These are phyloP conservation scores for Fusarium pseudonygamai DNA, from an alignment of 2,329 filamentous ascomycete genomes.

Conservation along the genomic window DNA sequence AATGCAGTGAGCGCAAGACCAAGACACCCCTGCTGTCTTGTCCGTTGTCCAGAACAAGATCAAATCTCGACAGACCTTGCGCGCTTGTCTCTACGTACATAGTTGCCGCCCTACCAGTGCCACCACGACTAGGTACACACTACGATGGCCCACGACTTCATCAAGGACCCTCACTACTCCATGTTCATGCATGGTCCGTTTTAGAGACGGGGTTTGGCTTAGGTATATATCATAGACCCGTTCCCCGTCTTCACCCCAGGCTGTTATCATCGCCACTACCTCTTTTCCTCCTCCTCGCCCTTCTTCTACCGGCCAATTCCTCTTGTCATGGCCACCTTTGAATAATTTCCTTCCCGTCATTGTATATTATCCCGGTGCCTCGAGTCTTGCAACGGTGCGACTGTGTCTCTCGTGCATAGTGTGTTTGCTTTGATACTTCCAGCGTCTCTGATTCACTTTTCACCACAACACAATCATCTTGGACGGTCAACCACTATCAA, in stretches of 20 bases:
- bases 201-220: conserved; percentile 39
- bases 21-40: conserved; percentile 44
- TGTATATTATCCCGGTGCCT: conserved; percentile 41
- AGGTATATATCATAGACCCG: conserved; percentile 59
- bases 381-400: conserved; percentile 33
- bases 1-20: conserved; percentile 43
- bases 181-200: conserved; percentile 51
- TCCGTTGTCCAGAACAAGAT: conserved; percentile 45
- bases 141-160: conserved; percentile 36
- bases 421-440: conserved; percentile 40
- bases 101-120: conserved; percentile 42
- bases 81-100: conserved; percentile 42
- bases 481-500: conserved; percentile 38
- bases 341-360: conserved; percentile 41
- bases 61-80: conserved; percentile 44
- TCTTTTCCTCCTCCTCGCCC: conserved; percentile 39
- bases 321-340: conserved; percentile 42
- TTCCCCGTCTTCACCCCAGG: conserved; percentile 48
- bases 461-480: conserved; percentile 25
- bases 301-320: conserved; percentile 38
- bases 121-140: conserved; percentile 39
- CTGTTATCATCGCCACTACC: conserved; percentile 42
- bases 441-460: conserved; percentile 42
- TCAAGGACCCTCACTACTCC: conserved; percentile 50
- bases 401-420: conserved; percentile 42